Percentiles rank a stretch among this genome's conserved stretches.
Evolutionary conservation across 2,329 filamentous ascomycete genomes (phyloP).

Genomic region (Botrytis fragariae): DNA sequence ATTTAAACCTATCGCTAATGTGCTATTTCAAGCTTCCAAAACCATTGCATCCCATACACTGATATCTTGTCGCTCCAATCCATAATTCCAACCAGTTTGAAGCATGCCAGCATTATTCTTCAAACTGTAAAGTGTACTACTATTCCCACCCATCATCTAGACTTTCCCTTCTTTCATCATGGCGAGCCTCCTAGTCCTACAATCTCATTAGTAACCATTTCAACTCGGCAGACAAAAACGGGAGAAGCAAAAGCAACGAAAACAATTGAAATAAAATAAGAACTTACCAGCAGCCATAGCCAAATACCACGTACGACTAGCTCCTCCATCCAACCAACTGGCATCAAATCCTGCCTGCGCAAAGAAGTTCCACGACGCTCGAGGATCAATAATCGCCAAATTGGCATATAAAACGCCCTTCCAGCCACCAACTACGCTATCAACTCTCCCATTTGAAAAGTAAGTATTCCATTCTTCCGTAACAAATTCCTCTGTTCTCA

Average conservation of each 20-base stretch:
- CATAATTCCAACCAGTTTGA: not conserved
- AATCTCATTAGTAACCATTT: not conserved
- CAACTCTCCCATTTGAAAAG: slow-evolving; percentile 66
- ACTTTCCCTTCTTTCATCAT: not conserved
- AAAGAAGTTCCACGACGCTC: slow-evolving; percentile 73
- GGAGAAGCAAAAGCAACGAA: not conserved
- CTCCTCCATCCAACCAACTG: slow-evolving; percentile 75
- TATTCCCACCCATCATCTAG: not conserved
- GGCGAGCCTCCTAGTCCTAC: slow-evolving; percentile 16
- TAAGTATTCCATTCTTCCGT: slow-evolving; percentile 77
- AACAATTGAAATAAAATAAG: not conserved
- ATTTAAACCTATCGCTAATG: not conserved
- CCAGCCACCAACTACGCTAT: slow-evolving; percentile 73
- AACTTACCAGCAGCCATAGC: slow-evolving; percentile 66
- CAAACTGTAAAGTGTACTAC: not conserved
- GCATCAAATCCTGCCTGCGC: slow-evolving; percentile 61
- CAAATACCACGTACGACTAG: slow-evolving; percentile 81
- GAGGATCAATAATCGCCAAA: slow-evolving; percentile 72
- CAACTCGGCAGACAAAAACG: not conserved
- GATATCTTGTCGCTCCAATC: not conserved
- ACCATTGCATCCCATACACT: not conserved
- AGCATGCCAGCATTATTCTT: slow-evolving; percentile 2
- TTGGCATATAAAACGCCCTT: slow-evolving; percentile 82
- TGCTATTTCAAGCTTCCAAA: not conserved
- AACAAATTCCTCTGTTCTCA: slow-evolving; percentile 68